Base-by-base conservation (phyloP, 805 yeast genomes). In the Yarrowia keelungensis region DNA sequence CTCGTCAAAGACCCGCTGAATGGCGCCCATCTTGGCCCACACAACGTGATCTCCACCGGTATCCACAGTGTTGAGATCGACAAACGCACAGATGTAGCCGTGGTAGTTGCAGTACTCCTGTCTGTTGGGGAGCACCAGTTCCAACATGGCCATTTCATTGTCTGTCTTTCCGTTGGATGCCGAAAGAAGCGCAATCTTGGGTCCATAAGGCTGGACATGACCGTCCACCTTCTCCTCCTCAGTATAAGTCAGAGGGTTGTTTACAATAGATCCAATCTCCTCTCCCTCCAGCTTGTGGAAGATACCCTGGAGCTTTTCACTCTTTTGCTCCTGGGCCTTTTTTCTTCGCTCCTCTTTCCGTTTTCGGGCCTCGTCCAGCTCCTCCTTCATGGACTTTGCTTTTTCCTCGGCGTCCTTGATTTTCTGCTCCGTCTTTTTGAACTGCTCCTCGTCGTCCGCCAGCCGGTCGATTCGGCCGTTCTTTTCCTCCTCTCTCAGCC, bases 11-110 rank as follows among this genome's bases (percentile, higher is more conserved):
- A 78, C 74, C 14, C 75, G 75, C 61, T 70, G 70, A 22, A 79
- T 72, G 15, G 80, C 79, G 5, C 78, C 76, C 36, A 78, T 69
- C 67, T 79, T 79, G 46, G 72, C 72, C 81, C 81, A 79, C 9
- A 71, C 74, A 16, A 74, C 72, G 45, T 69, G 73, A 14, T 64
- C 47, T 11, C 58, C 45, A 22, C 43, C 61, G 12, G 69, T 43
- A 14, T 69, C 69, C 68, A 69, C 73, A n/a, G 73, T 68, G 15
- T 75, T 69, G 42, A 76, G 64, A 66, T 78, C 75, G 54, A 73
- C 69, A 54, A 71, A 76, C 61, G 71, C 71, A 67, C 76, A 73
- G 16, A 71, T 72, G 70, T 77, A 77, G 14, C 79, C 78, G 62
- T 78, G 79, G 59, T 69, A 70, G n/a, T 71, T 68, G 62, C 77